Evolutionary conservation across 768 basidiomycete genomes (phyloP), one percentile per base, ranked within the genome.

Genomic region (Infundibulicybe gibba): DNA sequence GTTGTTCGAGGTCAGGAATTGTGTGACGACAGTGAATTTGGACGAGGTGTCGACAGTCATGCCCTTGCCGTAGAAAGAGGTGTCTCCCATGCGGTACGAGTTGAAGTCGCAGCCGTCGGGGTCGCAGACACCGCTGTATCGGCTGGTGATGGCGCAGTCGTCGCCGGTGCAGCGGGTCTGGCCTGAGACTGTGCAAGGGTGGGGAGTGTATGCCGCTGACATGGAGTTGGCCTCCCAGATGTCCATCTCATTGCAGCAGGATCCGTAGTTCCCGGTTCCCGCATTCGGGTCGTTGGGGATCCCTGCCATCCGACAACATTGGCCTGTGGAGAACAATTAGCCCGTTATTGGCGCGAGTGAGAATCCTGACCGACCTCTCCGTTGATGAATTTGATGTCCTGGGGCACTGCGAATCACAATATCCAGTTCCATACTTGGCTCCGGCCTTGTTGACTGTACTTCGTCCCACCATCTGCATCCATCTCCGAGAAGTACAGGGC

Each of bases 331-430:
- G 10, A 4, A 10, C 3, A 38, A 38, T 38, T 3, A 38, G 35
- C 3, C 10, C 33, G 33, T 10, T 38, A n/a, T 38, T 4, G 3
- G 25, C 8, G 25, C 25, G 25, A 25, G 35, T 38, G 35, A 38
- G 35, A 38, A n/a, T 38, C 17, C 14, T 38, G 17, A 55, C 70
- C 47, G 43, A 76, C 78, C 67, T 67, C 56, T 56, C 81, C 81
- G 61, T 77, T 71, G 61, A 83, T 80, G 61, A 81, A 81, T 61
- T 83, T 81, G 62, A 81, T 68, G 54, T 81, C 80, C 67, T 62
- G 10, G 80, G 81, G 65, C 80, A 83, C 62, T 83, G 80, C 14
- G 80, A 72, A 59, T 83, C 80, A 61, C 81, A 81, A 64, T 83
- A 83, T 12, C 81, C 81, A n/a, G 79, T 80, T 40, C 80, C 79